Conservation (phyloP, 2,329 filamentous ascomycete genomes). For the Ustulina deusta region DNA sequence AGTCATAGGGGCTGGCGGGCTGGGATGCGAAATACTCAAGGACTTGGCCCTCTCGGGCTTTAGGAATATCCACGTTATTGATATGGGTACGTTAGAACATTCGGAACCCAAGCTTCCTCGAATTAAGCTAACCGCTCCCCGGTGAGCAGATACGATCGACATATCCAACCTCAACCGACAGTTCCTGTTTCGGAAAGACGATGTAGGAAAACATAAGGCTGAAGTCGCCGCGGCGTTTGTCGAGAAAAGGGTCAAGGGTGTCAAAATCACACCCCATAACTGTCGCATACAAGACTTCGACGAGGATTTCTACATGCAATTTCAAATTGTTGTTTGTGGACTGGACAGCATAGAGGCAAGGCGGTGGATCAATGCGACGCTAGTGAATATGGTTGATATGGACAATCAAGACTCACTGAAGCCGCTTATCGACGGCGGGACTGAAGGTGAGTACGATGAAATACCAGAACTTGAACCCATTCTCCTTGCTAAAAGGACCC, state of each 20-base stretch:
- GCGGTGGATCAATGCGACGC: constrained; percentile 97
- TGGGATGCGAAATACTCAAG: constrained; percentile 97
- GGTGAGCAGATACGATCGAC: constrained; percentile 85
- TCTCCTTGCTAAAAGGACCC: constrained; percentile 34
- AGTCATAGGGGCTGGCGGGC: constrained; percentile 86
- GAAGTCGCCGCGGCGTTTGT: constrained; percentile 94
- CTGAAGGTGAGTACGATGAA: constrained; percentile 71
- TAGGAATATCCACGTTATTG: constrained; percentile 97
- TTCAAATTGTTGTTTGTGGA: constrained; percentile 92
- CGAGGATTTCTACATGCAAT: constrained; percentile 96
- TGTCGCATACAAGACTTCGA: constrained; percentile 97
- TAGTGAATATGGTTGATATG: constrained; percentile 89
- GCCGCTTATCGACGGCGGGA: constrained; percentile 95
- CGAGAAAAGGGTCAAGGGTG: constrained; percentile 86
- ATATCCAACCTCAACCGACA: constrained; percentile 98
- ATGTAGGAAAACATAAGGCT: constrained; percentile 94
- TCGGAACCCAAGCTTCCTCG: not conserved
- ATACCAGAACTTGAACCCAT: constrained; percentile 12
- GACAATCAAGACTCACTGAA: constrained; percentile 88
- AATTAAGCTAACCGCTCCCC: constrained; percentile 20
- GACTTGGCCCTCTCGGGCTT: constrained; percentile 95
- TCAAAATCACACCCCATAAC: constrained; percentile 93
- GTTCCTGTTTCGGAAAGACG: constrained; percentile 90
- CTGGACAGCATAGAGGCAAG: constrained; percentile 96
- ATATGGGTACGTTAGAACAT: constrained; percentile 81